Base-by-base conservation (phyloP, 345 rosid species). In the Hibiscus syriacus region DNA sequence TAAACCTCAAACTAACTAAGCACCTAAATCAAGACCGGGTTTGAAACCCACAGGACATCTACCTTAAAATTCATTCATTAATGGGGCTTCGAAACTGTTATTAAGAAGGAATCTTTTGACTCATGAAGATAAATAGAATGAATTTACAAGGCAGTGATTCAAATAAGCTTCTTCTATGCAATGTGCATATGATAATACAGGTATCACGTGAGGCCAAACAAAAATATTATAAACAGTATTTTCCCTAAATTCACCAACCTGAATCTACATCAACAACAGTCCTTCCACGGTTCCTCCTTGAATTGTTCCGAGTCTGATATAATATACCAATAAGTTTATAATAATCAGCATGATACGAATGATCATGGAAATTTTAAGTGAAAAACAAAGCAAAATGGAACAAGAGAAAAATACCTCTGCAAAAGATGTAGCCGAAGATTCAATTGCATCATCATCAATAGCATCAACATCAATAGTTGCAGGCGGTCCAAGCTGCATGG, bases 381-480 rank as follows among this genome's bases (percentile, higher is more conserved):
- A 26, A 34, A 25, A 48, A 67, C 1, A 39, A 29, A 54, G 32
- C 17, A 14, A 6, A 7, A 64, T 10, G 4, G 13, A 66, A 58
- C 22, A 0, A 57, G 49, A 67, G 25, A 22, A 22, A 5, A 72
- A 79, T 69, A 94, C 98, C 75, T 79, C 84, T 9, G 92, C 86
- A 74, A 95, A 92, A 22, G 86, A 93, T 73, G 81, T 79, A 2
- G 98, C 85, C 29, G 98, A 83, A 36, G 86, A 82, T 76, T 86
- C 85, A 64, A 89, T 57, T 72, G 87, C 93, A 65, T 86, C 96
- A 55, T 94, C 97, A 71, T 93, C 96, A 69, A 88, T 50, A 46
- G 82, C 89, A 72, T 91, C 99, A 58, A 85, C 85, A 74, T 82
- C 92, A 74, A 87, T 85, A 11, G 87, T 53, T 46, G 79, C 54